Conservation (phyloP, 345 rosid genomes). For the Streptanthus diversifolius region DNA sequence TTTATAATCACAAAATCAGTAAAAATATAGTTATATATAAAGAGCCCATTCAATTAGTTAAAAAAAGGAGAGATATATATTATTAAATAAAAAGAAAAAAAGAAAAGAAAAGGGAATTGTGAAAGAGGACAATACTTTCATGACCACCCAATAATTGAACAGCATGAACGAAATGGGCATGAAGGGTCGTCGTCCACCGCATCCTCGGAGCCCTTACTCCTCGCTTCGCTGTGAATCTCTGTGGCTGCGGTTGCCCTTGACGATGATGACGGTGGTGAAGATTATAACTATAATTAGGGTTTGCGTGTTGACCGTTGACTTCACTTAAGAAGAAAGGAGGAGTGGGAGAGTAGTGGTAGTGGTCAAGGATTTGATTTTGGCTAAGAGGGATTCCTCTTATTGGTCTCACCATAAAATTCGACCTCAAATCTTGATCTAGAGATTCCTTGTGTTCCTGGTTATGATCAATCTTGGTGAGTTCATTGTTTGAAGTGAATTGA, state of each 20-base stretch:
- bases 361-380: constrained; percentile 44
- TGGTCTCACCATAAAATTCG: constrained; percentile 56
- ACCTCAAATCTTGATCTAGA: constrained; percentile 55
- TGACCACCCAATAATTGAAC: constrained; percentile 99
- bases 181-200: constrained; percentile 98
- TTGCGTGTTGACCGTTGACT: constrained; percentile 27
- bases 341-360: constrained; percentile 34
- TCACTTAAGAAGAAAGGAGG: constrained; percentile 30
- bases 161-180: constrained; percentile 96
- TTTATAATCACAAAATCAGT: constrained; percentile 13
- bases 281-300: constrained; percentile 33
- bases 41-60: neutral
- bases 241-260: constrained; percentile 42
- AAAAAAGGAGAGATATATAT: neutral
- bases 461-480: constrained; percentile 13
- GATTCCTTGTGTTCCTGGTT: constrained; percentile 18
- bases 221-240: constrained; percentile 49
- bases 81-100: neutral
- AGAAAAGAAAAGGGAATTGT: neutral
- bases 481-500: constrained; percentile 20
- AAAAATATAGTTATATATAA: neutral
- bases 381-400: constrained; percentile 83
- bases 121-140: constrained; percentile 60
- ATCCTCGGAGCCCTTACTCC: constrained; percentile 81
- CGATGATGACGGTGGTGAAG: constrained; percentile 18